phyloP scores from a whole-genome alignment of 169 alveolate species.

The Eimeria praecox region DNA sequence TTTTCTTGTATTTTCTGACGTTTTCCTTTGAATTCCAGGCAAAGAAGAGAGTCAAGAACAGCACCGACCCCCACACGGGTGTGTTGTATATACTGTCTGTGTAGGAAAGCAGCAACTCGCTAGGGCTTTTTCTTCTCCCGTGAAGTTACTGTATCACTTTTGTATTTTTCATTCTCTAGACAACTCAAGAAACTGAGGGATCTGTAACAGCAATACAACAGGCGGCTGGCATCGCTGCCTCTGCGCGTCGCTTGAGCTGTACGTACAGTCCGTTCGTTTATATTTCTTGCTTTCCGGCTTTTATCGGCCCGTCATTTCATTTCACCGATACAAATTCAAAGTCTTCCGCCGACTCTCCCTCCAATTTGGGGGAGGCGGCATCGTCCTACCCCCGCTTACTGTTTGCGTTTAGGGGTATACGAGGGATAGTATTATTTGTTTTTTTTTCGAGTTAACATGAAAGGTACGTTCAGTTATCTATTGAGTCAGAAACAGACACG shows the following conservation, averaged over 20 bases:
- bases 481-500: too few species aligned
- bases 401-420: neutral
- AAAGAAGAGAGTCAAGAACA: neutral
- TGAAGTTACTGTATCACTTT: neutral
- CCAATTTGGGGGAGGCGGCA: neutral
- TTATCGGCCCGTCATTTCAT: neutral
- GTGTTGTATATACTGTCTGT: neutral
- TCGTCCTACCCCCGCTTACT: neutral
- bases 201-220: neutral
- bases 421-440: neutral
- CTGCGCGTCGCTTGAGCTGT: constrained; percentile 18
- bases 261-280: neutral
- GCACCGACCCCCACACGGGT: neutral
- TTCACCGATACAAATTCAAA: neutral
- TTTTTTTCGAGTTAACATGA: neutral
- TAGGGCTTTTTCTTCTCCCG: neutral
- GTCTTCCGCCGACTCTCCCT: neutral
- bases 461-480: too few species aligned
- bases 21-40: neutral
- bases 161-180: neutral
- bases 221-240: neutral
- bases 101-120: neutral
- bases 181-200: neutral
- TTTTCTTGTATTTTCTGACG: neutral
- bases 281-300: neutral